Percentiles rank a stretch among this genome's conserved stretches.
Evolutionary conservation across 148 eudicot genomes (phyloP).

Genomic region (Oxyria digyna): DNA sequence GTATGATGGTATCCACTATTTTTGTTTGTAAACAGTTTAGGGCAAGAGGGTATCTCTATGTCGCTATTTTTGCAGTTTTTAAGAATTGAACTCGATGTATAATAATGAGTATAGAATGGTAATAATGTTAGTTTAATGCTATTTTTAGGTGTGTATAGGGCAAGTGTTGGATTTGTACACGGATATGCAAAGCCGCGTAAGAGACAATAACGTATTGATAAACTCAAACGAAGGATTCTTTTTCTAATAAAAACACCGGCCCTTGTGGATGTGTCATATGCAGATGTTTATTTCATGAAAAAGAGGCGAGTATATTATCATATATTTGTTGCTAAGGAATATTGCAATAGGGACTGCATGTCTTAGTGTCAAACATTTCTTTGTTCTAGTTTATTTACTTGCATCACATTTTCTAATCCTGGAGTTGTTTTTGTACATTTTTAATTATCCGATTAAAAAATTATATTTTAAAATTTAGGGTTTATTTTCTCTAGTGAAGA

Average conservation of each 20-base stretch:
- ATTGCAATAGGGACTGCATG: neutral
- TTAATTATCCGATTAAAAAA: neutral
- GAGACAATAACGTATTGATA: neutral
- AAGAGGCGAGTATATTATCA: neutral
- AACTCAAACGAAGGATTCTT: neutral
- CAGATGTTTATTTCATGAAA: neutral
- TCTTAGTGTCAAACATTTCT: neutral
- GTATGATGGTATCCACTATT: neutral
- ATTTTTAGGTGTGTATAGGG: too few species aligned
- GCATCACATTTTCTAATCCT: neutral
- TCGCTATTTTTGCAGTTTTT: neutral
- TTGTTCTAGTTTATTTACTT: neutral
- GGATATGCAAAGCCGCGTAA: too few species aligned
- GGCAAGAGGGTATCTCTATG: neutral
- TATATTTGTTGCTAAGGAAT: neutral
- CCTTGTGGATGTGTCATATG: neutral
- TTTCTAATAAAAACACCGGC: neutral
- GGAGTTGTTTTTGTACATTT: neutral
- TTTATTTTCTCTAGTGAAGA: too few species aligned
- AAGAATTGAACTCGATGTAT: too few species aligned
- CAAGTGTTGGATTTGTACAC: too few species aligned
- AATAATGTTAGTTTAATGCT: too few species aligned
- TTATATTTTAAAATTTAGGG: too few species aligned
- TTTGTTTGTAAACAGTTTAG: neutral
- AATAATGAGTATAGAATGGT: too few species aligned